Conservation (phyloP, 208 protist species). For the Wallacemonas sp. region DNA sequence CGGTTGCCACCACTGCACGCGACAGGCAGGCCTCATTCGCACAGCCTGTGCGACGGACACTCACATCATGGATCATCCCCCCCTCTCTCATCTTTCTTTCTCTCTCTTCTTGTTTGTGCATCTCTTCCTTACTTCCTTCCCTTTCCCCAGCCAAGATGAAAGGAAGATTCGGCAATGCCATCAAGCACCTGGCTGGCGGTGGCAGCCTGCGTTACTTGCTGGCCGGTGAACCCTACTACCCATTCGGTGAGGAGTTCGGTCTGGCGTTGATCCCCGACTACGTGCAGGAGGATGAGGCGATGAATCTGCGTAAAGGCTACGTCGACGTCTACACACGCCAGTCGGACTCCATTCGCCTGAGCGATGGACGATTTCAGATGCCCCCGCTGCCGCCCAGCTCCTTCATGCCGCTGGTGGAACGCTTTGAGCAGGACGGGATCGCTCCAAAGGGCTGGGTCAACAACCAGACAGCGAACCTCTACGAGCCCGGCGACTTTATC, state of each 20-base stretch:
- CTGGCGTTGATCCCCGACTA: conserved; percentile 87
- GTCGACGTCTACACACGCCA: conserved; percentile 83
- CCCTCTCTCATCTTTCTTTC: no score
- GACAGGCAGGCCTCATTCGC: no score
- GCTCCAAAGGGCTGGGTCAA: conserved; percentile 82
- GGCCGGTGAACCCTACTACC: conserved; percentile 76
- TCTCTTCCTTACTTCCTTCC: not conserved
- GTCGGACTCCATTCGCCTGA: conserved; percentile 74
- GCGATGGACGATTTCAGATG: conserved; percentile 87
- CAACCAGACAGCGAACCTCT: conserved; percentile 91
- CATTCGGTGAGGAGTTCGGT: conserved; percentile 87
- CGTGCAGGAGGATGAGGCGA: conserved; percentile 60
- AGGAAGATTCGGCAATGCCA: conserved; percentile 28
- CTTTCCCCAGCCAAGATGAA: conserved; percentile 26
- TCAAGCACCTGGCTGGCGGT: conserved; percentile 64
- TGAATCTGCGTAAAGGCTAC: conserved; percentile 70
- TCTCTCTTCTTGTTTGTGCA: conserved; percentile 2
- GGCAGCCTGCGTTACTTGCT: conserved; percentile 73
- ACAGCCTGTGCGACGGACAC: no score
- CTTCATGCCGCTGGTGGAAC: conserved; percentile 69
- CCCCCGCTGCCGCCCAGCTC: conserved; percentile 69
- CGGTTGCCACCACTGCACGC: no score
- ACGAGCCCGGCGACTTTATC: conserved; percentile 88
- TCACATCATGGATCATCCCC: no score
- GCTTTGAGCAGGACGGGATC: conserved; percentile 78